Percentiles rank a stretch among this genome's conserved stretches.
Conservation (phyloP, 2,329 filamentous ascomycete genomes). For the Colletotrichum shisoi region DNA sequence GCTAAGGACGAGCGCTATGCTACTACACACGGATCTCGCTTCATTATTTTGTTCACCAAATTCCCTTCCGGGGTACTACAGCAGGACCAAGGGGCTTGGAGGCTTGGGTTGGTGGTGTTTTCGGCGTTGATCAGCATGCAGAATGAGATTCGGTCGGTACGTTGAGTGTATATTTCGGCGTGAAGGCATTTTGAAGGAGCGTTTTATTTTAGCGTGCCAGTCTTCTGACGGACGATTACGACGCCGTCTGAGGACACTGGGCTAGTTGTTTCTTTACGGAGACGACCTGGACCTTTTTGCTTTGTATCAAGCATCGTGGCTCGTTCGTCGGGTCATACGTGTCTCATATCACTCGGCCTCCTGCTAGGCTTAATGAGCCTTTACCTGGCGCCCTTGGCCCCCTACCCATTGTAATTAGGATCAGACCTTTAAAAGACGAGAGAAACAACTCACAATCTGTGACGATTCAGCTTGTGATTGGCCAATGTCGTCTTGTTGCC, state of each 20-base stretch:
- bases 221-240: constrained; percentile 8
- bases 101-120: constrained; percentile 36
- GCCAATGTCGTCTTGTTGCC: neutral
- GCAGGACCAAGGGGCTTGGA: constrained; percentile 28
- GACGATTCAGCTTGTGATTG: constrained; percentile 9
- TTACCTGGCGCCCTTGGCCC: constrained; percentile 27
- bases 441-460: constrained; percentile 24
- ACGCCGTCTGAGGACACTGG: constrained; percentile 13
- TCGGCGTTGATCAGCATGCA: constrained; percentile 39
- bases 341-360: constrained; percentile 31
- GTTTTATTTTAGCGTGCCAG: constrained; percentile 34
- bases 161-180: constrained; percentile 39
- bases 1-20: constrained; percentile 54
- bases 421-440: constrained; percentile 37
- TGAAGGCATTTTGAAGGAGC: constrained; percentile 39
- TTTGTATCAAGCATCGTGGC: constrained; percentile 43
- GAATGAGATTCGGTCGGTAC: constrained; percentile 39
- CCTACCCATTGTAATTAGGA: constrained; percentile 39
- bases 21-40: neutral
- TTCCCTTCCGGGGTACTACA: constrained; percentile 27
- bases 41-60: constrained; percentile 28
- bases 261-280: constrained; percentile 21
- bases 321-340: constrained; percentile 34
- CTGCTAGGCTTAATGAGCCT: constrained; percentile 35
- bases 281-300: constrained; percentile 38